Evolutionary conservation across 164 flowering plant genomes (phyloP), one percentile per base, ranked within the genome.

Genomic region (Stephania yunnanensis): DNA sequence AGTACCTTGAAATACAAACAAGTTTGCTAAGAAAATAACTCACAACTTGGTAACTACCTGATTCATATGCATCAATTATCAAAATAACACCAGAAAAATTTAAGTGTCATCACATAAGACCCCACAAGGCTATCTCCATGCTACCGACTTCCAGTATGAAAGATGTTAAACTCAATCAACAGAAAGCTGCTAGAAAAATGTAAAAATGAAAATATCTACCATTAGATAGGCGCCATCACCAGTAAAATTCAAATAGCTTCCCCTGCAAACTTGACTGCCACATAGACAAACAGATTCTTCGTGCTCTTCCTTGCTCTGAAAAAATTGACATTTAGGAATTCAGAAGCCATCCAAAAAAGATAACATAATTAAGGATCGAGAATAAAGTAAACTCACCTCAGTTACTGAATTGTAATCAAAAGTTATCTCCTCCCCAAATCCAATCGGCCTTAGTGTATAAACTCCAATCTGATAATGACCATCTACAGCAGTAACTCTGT

Each of bases 401-500:
- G 99, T 96, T 44, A 96, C 98, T 69, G 99, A 96, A 81, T 96
- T 96, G 79, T 96, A 96, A 83, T 96, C 99, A 85, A 96, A 96
- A 20, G 99, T 91, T 76, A 96, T 86, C 88, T 96, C 99, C 81
- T 96, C 99, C 29, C 99, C 97, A 82, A 86, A 82, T 61, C 81
- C 87, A 79, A 96, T 92, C 58, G 87, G 87, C 50, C 97, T 88
- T 20, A 92, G 85, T 74, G 90, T 73, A 80, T 96, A 92, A 17
- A 96, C 93, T 69, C 99, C 99, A 83, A 96, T 96, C 86, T 96
- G 99, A 84, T 96, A 96, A 70, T 89, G 95, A 73, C 99, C 97
- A 85, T 87, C 92, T 66, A 96, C 99, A 76, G 99, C 98, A 78
- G 99, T 96, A 71, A 96, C 99, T 83, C 99, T 96, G 89, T 66